phyloP scores from a whole-genome alignment of 768 basidiomycete genomes.

The Amanita inopinata region DNA sequence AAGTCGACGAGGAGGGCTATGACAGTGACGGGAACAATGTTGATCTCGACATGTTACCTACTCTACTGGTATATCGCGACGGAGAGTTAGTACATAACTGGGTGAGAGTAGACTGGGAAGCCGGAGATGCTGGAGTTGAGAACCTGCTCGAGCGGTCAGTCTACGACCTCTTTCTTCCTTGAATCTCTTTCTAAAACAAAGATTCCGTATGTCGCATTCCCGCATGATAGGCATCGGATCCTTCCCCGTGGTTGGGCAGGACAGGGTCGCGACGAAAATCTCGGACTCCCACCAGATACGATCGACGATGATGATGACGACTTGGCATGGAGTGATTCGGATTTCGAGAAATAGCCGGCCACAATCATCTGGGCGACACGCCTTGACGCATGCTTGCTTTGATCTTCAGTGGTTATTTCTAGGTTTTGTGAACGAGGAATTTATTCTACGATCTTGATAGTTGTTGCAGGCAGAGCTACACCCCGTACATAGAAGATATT shows the following conservation, averaged over 20 bases:
- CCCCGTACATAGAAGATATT: too few relatives aligned
- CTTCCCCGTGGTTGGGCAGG: too few relatives aligned
- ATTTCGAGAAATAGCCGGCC: neutral
- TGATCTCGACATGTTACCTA: slow-evolving; percentile 74
- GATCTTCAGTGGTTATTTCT: too few relatives aligned
- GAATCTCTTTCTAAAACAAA: neutral
- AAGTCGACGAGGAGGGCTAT: slow-evolving; percentile 20
- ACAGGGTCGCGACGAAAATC: neutral
- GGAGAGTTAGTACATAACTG: slow-evolving; percentile 83
- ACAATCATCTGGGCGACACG: neutral
- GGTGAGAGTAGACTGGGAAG: slow-evolving; percentile 86
- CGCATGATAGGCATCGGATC: slow-evolving; percentile 2
- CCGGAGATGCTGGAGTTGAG: slow-evolving; percentile 25
- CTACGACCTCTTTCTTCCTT: neutral
- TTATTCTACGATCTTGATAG: too few relatives aligned
- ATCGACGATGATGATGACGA: slow-evolving; percentile 1
- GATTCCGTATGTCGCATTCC: neutral
- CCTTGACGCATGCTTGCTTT: neutral
- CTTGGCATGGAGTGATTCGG: slow-evolving; percentile 1
- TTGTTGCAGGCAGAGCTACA: too few relatives aligned
- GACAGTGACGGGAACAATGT: slow-evolving; percentile 44
- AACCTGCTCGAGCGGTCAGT: slow-evolving; percentile 6
- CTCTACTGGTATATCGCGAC: slow-evolving; percentile 66
- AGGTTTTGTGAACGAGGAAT: too few relatives aligned
- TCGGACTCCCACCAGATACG: slow-evolving; percentile 1